Evolutionary conservation across 78 protist species (phyloP).

Genomic region (Reticulomyxa filosa): DNA sequence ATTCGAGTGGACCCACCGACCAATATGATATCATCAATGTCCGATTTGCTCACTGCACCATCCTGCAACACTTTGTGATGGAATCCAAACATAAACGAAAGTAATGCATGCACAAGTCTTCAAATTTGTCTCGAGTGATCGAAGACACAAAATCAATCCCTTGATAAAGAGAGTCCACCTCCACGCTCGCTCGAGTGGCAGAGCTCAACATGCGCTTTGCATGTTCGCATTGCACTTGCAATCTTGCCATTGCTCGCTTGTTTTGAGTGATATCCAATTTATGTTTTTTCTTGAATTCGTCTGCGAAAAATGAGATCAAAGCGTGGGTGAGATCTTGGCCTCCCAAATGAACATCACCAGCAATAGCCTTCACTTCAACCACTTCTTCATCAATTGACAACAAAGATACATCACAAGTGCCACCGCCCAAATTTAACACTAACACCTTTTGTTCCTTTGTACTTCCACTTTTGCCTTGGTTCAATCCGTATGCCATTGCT

Average conservation of each 20-base stretch:
- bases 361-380: conserved; percentile 32
- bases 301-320: conserved; percentile 23
- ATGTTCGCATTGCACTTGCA: conserved; percentile 45
- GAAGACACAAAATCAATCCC: conserved; percentile 79
- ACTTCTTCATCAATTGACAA: conserved; percentile 38
- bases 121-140: conserved; percentile 92
- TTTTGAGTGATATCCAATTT: conserved; percentile 10
- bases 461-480: too few species aligned
- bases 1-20: conserved; percentile 89
- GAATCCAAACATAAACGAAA: conserved; percentile 64
- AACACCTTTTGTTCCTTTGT: conserved; percentile 57
- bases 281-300: conserved; percentile 34
- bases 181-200: conserved; percentile 55
- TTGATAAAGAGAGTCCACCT: conserved; percentile 79
- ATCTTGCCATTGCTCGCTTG: conserved; percentile 32
- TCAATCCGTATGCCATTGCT: conserved; percentile 79
- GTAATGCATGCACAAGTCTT: conserved; percentile 71
- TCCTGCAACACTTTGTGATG: conserved; percentile 43
- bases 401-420: conserved; percentile 75
- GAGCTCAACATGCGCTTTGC: conserved; percentile 57
- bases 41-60: conserved; percentile 45
- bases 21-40: conserved; percentile 65
- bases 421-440: conserved; percentile 70
- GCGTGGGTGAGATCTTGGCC: conserved; percentile 68
- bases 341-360: conserved; percentile 57